Evolutionary conservation across 129 eudicot genomes (phyloP).

Genomic region (Centrapalus pauciflorus): DNA sequence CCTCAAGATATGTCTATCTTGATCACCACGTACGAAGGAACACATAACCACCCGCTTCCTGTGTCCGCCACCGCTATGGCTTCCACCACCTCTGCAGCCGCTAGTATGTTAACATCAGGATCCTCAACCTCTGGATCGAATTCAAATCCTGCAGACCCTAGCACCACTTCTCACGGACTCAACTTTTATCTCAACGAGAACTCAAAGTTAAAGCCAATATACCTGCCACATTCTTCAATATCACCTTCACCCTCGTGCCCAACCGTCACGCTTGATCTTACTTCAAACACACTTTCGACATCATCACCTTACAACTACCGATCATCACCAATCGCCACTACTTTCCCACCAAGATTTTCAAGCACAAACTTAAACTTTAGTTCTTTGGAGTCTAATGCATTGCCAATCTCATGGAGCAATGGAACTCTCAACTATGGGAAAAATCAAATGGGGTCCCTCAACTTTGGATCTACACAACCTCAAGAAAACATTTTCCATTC

Average conservation of each 20-base stretch:
- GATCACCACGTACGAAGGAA: constrained; percentile 91
- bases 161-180: constrained; percentile 32
- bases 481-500: constrained; percentile 50
- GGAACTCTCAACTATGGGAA: constrained; percentile 43
- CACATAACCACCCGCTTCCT: constrained; percentile 87
- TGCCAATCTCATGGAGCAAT: constrained; percentile 61
- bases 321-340: constrained; percentile 21
- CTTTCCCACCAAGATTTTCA: constrained; percentile 49
- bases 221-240: constrained; percentile 65
- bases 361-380: constrained; percentile 72
- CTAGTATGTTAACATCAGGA: constrained; percentile 62
- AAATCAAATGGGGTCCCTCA: constrained; percentile 42
- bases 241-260: constrained; percentile 65
- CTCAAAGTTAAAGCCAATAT: constrained; percentile 51
- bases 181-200: constrained; percentile 64
- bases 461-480: constrained; percentile 43
- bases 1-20: constrained; percentile 83
- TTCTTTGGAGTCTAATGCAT: constrained; percentile 49
- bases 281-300: constrained; percentile 65
- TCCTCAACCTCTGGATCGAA: constrained; percentile 45
- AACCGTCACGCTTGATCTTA: constrained; percentile 84
- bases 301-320: constrained; percentile 43
- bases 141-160: constrained; percentile 27
- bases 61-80: constrained; percentile 91
- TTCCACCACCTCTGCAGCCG: constrained; percentile 86